These are phyloP conservation scores for Blastocystis sp. DNA, from an alignment of 352 stramenopile species.

Conservation along the genomic window DNA sequence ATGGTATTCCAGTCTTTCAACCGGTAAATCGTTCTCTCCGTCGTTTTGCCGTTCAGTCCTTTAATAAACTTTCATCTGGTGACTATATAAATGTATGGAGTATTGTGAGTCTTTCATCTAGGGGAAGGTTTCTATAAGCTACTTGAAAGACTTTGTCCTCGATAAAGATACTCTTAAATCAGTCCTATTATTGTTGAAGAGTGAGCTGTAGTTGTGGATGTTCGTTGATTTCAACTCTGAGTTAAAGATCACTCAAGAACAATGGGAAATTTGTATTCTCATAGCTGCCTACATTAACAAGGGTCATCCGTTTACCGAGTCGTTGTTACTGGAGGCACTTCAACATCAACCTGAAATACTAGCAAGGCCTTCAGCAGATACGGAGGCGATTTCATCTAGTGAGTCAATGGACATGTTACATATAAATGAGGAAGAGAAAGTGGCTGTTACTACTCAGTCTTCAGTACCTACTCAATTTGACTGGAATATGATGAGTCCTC, in stretches of 20 bases:
- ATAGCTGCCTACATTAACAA: background rate
- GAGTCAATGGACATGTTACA: background rate
- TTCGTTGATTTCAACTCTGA: constrained; percentile 39
- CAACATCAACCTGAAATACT: constrained; percentile 1
- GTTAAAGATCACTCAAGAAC: background rate
- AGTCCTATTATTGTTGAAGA: background rate
- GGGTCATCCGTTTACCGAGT: background rate
- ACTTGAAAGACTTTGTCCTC: background rate
- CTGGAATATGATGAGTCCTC: background rate
- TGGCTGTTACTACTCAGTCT: background rate
- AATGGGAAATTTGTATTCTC: constrained; percentile 38
- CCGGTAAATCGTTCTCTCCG: constrained; percentile 7
- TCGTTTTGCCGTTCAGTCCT: background rate
- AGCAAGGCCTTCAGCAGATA: background rate
- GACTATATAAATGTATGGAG: background rate
- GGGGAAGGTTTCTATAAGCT: constrained; percentile 6
- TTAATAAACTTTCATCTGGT: background rate
- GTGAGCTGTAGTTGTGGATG: constrained; percentile 18
- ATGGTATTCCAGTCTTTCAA: constrained; percentile 21
- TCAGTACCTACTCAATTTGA: background rate
- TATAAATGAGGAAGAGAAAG: background rate
- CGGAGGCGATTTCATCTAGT: background rate
- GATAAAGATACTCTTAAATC: background rate
- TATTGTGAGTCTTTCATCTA: background rate
- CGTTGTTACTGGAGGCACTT: background rate